A percentile compares a stretch with the other conserved stretches of the same genome.
Conservation (phyloP, 176 grass and related monocot species). For the Chrysopogon serrulatus region DNA sequence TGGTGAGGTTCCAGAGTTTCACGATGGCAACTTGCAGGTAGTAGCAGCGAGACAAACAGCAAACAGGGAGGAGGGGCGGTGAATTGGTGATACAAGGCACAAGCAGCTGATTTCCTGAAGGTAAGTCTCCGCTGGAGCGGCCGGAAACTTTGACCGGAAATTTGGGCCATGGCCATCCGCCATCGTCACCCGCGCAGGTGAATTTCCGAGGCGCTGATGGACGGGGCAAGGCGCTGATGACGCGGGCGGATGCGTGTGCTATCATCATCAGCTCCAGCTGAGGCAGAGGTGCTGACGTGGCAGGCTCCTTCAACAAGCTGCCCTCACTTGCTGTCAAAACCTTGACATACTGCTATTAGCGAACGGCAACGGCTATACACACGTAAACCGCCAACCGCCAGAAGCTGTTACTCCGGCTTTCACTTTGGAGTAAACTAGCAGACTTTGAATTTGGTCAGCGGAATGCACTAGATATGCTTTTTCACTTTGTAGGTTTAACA, state of each 20-base stretch:
- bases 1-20: not conserved
- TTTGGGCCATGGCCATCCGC: not conserved
- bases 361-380: too few relatives aligned
- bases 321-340: too few relatives aligned
- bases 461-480: not conserved
- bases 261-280: too few relatives aligned
- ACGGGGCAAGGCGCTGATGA: too few relatives aligned
- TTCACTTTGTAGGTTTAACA: not conserved
- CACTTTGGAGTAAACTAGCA: not conserved
- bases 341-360: not conserved
- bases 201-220: too few relatives aligned
- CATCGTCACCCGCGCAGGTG: not conserved
- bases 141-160: not conserved
- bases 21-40: too few relatives aligned
- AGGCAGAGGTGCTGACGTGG: too few relatives aligned
- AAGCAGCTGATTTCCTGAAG: not conserved
- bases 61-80: too few relatives aligned
- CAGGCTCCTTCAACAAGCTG: too few relatives aligned
- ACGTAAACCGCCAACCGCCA: not conserved
- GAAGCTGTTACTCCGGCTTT: not conserved
- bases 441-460: not conserved
- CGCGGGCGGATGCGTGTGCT: too few relatives aligned
- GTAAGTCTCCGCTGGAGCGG: not conserved
- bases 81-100: not conserved
- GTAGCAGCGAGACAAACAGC: too few relatives aligned